Conservation (phyloP, 2,329 filamentous ascomycete species). For the Westerdykella ornata region DNA sequence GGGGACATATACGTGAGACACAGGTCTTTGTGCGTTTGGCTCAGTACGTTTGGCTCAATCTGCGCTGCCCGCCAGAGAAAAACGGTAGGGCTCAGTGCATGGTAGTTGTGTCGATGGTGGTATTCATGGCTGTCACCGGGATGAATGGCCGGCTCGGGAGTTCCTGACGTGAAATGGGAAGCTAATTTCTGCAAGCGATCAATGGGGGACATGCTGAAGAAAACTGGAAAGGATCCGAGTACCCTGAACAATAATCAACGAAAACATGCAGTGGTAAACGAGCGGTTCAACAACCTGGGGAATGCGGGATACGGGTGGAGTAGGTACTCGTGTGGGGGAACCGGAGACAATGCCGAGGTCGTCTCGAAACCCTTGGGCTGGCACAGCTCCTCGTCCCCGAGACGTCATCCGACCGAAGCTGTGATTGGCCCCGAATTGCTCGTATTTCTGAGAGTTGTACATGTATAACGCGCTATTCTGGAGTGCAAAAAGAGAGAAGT, state of each 20-base stretch:
- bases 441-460: no score
- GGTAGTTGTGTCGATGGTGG: conserved; percentile 54
- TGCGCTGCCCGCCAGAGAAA: conserved; percentile 79
- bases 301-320: no score
- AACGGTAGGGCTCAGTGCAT: conserved; percentile 77
- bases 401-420: not conserved
- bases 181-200: conserved; percentile 34
- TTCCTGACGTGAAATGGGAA: conserved; percentile 31
- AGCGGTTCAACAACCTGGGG: no score
- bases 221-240: not conserved
- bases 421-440: no score
- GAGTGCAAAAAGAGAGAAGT: not conserved
- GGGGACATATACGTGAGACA: not conserved
- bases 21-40: no score
- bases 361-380: not conserved
- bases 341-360: not conserved
- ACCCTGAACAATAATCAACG: not conserved
- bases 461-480: no score
- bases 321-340: no score
- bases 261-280: not conserved
- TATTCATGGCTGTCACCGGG: conserved; percentile 33
- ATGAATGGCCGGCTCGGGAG: conserved; percentile 33
- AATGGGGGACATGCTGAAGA: conserved; percentile 8
- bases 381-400: not conserved
- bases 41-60: conserved; percentile 69